Conservation (phyloP, 2,329 filamentous ascomycete species). For the Scytalidium lignicola region DNA sequence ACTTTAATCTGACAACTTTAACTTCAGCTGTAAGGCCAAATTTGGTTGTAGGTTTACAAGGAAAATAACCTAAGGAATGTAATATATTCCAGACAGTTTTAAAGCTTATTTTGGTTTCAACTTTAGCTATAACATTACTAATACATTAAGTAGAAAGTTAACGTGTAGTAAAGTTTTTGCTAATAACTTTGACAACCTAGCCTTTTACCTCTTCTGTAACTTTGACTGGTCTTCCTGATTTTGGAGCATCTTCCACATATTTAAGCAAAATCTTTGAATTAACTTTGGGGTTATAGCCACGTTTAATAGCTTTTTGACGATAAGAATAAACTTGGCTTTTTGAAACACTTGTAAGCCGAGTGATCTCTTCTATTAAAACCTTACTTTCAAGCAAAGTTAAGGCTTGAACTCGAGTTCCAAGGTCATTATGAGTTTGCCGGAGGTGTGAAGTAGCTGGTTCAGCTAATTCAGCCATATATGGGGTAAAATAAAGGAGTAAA, state of each 20-base stretch:
- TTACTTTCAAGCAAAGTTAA: no score
- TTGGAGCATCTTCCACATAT: constrained; percentile 1
- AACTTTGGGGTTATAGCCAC: background rate
- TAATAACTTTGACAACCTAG: background rate
- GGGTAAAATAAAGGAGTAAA: background rate
- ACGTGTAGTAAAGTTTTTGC: background rate
- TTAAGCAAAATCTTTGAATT: background rate
- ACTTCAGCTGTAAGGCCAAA: constrained; percentile 3
- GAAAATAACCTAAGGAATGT: background rate
- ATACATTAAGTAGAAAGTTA: background rate
- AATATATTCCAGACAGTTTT: constrained; percentile 4
- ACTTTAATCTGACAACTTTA: constrained; percentile 5
- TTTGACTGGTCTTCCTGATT: constrained; percentile 1
- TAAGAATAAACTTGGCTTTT: background rate
- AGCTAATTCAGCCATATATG: no score
- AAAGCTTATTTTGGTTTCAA: background rate
- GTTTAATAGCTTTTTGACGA: background rate
- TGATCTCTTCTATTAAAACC: background rate
- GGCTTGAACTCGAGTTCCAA: no score
- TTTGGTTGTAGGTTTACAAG: constrained; percentile 5
- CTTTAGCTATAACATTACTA: background rate
- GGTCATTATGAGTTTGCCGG: no score
- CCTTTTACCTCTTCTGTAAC: constrained; percentile 1
- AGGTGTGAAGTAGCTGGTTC: no score
- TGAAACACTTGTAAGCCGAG: background rate